These are phyloP conservation scores for Linnemannia schmuckeri DNA, from an alignment of 192 early-diverging fungal species.

Conservation along the genomic window DNA sequence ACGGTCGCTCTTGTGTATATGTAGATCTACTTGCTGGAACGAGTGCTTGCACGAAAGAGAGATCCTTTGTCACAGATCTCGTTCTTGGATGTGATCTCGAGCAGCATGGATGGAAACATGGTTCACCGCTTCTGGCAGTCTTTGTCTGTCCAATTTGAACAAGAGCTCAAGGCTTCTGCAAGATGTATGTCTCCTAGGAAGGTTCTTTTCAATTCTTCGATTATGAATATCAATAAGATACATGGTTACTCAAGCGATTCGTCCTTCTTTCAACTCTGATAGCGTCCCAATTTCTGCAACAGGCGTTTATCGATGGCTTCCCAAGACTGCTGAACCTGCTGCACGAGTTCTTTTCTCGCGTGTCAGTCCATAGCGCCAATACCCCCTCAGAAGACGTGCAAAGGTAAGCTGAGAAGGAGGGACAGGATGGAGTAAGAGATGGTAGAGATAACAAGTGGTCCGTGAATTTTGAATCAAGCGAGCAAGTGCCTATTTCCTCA, in stretches of 20 bases:
- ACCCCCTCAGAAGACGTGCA: slow-evolving; percentile 63
- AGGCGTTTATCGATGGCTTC: slow-evolving; percentile 66
- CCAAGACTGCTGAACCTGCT: slow-evolving; percentile 63
- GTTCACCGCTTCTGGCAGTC: slow-evolving; percentile 68
- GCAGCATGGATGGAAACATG: slow-evolving; percentile 64
- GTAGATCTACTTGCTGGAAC: slow-evolving; percentile 66
- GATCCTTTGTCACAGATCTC: slow-evolving; percentile 64
- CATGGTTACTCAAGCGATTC: neutral
- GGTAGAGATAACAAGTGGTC: neutral
- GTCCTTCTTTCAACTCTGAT: neutral
- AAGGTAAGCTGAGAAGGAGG: slow-evolving; percentile 38
- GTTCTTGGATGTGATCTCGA: slow-evolving; percentile 65
- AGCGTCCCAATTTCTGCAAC: slow-evolving; percentile 68
- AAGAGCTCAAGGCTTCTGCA: slow-evolving; percentile 64
- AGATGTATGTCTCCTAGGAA: slow-evolving; percentile 55
- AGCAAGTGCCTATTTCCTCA: neutral
- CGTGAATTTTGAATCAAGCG: neutral
- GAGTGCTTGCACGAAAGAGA: slow-evolving; percentile 63
- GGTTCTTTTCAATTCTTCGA: neutral
- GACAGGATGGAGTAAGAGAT: neutral
- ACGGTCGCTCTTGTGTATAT: neutral
- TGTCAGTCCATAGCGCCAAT: slow-evolving; percentile 61
- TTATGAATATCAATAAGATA: neutral
- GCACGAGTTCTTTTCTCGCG: slow-evolving; percentile 67
- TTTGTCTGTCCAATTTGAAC: slow-evolving; percentile 65